Conservation (phyloP, 106 monocot species). For the Apostasia ramifera region DNA sequence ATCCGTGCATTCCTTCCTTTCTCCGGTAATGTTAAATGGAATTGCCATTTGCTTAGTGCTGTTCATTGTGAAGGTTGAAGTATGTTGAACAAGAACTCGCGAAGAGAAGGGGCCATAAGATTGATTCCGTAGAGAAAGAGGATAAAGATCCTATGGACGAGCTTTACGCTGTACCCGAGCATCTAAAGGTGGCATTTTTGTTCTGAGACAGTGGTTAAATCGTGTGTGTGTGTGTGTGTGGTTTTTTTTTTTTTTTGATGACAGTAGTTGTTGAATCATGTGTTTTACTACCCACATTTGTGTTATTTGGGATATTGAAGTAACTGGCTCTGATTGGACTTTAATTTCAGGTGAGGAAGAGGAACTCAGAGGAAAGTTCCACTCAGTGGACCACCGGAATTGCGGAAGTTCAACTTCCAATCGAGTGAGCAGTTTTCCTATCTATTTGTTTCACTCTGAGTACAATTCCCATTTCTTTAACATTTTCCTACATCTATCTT, state of each 20-base stretch:
- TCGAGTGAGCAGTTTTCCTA: slow-evolving; percentile 34
- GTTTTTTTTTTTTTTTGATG: neutral
- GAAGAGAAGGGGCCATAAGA: slow-evolving; percentile 57
- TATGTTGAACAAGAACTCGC: slow-evolving; percentile 89
- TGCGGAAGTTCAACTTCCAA: slow-evolving; percentile 86
- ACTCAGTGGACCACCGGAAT: slow-evolving; percentile 94
- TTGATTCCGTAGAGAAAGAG: slow-evolving; percentile 44
- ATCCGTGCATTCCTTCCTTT: neutral
- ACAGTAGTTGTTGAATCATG: neutral
- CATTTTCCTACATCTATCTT: too few relatives aligned
- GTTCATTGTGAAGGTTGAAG: slow-evolving; percentile 47
- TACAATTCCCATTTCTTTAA: too few relatives aligned
- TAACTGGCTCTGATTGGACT: neutral
- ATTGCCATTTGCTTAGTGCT: neutral
- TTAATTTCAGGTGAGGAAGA: slow-evolving; percentile 63
- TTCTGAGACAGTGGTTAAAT: too few relatives aligned
- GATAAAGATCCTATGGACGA: slow-evolving; percentile 78
- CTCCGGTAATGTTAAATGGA: neutral
- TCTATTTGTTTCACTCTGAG: neutral
- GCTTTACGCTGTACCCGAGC: slow-evolving; percentile 76
- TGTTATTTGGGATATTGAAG: neutral
- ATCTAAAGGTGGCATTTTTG: slow-evolving; percentile 55
- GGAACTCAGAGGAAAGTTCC: slow-evolving; percentile 87
- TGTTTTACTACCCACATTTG: neutral
- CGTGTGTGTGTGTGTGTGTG: too few relatives aligned